Percentiles rank a stretch among this genome's conserved stretches.
Evolutionary conservation across 2,329 filamentous ascomycete species (phyloP).

Genomic region (Lojkania enalia): DNA sequence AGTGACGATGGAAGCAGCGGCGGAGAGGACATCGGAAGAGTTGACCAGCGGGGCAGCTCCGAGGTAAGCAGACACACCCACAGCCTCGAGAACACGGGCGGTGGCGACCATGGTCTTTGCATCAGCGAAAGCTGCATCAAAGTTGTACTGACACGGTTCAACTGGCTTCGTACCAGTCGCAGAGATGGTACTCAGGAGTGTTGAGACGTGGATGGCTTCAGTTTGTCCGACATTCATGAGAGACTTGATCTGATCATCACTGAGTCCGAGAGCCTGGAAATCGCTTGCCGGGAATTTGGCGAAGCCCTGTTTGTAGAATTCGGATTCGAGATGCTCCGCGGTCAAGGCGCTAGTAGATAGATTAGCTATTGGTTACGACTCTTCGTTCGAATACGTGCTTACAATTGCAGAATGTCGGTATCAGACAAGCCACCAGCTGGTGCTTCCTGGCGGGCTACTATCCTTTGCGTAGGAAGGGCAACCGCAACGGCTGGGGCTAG

Average conservation of each 20-base stretch:
- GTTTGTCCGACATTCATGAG: conserved; percentile 65
- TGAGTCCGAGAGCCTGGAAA: conserved; percentile 66
- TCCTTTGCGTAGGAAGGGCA: conserved; percentile 28
- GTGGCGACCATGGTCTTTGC: conserved; percentile 69
- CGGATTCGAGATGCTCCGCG: conserved; percentile 73
- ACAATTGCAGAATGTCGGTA: conserved; percentile 60
- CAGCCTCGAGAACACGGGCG: conserved; percentile 70
- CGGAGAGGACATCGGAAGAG: conserved; percentile 62
- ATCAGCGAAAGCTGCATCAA: conserved; percentile 61
- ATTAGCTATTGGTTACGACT: conserved; percentile 28
- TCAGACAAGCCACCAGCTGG: conserved; percentile 48
- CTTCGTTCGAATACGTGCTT: conserved; percentile 29
- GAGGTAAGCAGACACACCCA: conserved; percentile 73
- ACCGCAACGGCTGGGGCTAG: conserved; percentile 37
- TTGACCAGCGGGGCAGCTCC: conserved; percentile 69
- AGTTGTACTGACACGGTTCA: conserved; percentile 71
- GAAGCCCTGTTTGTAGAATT: conserved; percentile 74
- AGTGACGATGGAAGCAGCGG: conserved; percentile 71
- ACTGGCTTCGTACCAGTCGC: conserved; percentile 67
- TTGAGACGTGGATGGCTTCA: conserved; percentile 65
- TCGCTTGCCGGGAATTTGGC: conserved; percentile 65
- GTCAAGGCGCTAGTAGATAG: conserved; percentile 63
- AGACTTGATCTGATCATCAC: conserved; percentile 58
- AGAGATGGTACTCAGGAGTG: conserved; percentile 63
- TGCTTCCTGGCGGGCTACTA: conserved; percentile 31